Evolutionary conservation across 371 early-diverging fungal genomes (phyloP).

Genomic region (Fennellomyces sp.): DNA sequence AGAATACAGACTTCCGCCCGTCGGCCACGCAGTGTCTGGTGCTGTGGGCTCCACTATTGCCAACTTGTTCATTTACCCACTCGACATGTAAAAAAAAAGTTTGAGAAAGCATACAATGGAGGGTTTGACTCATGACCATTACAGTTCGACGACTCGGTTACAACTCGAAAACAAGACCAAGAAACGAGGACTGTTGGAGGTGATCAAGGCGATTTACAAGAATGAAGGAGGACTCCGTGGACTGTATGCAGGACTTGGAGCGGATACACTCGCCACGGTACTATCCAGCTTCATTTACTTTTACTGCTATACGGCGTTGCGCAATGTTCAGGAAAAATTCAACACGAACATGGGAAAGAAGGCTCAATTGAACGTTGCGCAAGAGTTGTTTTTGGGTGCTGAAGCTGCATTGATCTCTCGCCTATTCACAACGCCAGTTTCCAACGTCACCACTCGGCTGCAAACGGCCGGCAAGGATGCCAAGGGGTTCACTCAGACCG

Average conservation of each 20-base stretch:
- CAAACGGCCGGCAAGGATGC: constrained; percentile 50
- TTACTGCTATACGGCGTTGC: constrained; percentile 59
- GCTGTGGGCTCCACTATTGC: constrained; percentile 62
- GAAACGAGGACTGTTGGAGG: constrained; percentile 32
- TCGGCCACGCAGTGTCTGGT: constrained; percentile 65
- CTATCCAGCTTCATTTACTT: constrained; percentile 66
- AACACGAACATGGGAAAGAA: constrained; percentile 42
- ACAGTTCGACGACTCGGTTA: constrained; percentile 45
- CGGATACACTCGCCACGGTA: constrained; percentile 61
- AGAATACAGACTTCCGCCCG: constrained; percentile 59
- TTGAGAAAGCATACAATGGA: no score
- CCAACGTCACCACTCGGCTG: constrained; percentile 58
- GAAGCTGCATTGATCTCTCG: constrained; percentile 64
- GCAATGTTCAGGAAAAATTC: constrained; percentile 58
- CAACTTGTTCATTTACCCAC: constrained; percentile 62
- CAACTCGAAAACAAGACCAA: constrained; percentile 31
- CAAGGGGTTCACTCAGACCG: constrained; percentile 21
- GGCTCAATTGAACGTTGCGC: constrained; percentile 51
- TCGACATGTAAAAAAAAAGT: constrained; percentile 50
- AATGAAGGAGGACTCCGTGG: constrained; percentile 57
- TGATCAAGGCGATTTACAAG: constrained; percentile 46
- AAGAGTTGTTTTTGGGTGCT: constrained; percentile 63
- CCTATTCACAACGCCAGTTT: constrained; percentile 62
- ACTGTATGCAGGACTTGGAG: constrained; percentile 57
- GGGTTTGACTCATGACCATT: constrained; percentile 2